These are phyloP conservation scores for Alternaria sp. DNA, from an alignment of 2,329 filamentous ascomycete genomes.

Conservation along the genomic window DNA sequence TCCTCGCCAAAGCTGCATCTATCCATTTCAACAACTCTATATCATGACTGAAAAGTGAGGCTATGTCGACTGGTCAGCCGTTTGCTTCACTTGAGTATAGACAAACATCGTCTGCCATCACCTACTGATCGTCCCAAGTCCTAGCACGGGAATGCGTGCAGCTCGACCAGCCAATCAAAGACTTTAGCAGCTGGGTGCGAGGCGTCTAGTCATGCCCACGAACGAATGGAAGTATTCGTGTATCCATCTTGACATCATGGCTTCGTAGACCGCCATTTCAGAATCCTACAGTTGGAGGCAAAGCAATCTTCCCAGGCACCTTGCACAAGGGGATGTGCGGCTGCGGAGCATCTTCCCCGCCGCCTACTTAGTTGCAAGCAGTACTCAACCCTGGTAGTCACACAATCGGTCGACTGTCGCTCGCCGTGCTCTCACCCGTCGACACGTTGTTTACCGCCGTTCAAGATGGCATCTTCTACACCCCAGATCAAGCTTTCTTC, in stretches of 20 bases:
- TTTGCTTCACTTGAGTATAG: conserved; percentile 31
- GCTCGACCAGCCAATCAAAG: not conserved
- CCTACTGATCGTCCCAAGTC: not conserved
- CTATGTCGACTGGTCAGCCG: conserved; percentile 13
- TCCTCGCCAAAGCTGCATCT: conserved; percentile 10
- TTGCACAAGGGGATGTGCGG: conserved; percentile 12
- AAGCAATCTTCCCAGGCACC: conserved; percentile 20
- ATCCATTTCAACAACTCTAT: conserved; percentile 6
- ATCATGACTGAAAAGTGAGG: not conserved
- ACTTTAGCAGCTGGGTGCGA: not conserved
- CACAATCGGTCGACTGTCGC: conserved; percentile 22
- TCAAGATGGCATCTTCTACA: conserved; percentile 11
- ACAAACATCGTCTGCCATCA: conserved; percentile 21
- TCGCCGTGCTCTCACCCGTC: conserved; percentile 20
- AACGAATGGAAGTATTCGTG: conserved; percentile 3
- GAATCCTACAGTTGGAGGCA: conserved; percentile 15
- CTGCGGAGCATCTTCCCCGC: conserved; percentile 22
- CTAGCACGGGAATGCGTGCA: not conserved
- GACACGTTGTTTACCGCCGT: conserved; percentile 38
- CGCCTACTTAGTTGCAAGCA: conserved; percentile 12
- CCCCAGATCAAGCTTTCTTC: conserved; percentile 10
- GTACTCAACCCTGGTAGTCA: conserved; percentile 24
- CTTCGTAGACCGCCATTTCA: conserved; percentile 39
- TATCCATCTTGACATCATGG: conserved; percentile 16
- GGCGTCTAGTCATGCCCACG: not conserved